Conservation (phyloP, 2,329 filamentous ascomycete genomes). For the Chalaropsis ovoidea region DNA sequence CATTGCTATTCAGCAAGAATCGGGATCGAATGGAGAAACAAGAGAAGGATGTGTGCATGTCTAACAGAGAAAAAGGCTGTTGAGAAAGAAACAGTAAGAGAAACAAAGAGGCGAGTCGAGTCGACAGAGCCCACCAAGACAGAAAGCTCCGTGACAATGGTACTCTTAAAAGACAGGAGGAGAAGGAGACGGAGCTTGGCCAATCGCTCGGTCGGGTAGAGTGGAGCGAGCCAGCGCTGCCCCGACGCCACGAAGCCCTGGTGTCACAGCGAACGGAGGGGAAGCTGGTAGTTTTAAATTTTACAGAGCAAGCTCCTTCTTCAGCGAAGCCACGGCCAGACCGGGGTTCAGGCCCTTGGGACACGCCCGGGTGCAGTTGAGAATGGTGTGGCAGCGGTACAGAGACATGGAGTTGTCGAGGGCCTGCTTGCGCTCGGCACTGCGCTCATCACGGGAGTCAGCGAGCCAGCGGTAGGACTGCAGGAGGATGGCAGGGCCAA, state of each 20-base stretch:
- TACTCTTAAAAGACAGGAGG: neutral
- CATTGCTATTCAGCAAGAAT: conserved; percentile 9
- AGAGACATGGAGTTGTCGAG: conserved; percentile 98
- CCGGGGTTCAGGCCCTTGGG: conserved; percentile 97
- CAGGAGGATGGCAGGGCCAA: conserved; percentile 89
- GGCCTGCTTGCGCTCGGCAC: conserved; percentile 73
- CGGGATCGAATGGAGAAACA: neutral
- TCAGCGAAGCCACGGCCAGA: conserved; percentile 91
- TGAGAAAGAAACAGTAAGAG: conserved; percentile 1
- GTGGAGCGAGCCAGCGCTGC: neutral
- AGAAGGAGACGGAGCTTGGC: neutral
- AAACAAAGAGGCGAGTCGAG: neutral
- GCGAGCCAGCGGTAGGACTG: conserved; percentile 97
- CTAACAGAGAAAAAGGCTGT: conserved; percentile 8
- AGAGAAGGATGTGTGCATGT: conserved; percentile 2
- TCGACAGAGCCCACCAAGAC: neutral
- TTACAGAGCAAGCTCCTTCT: conserved; percentile 74
- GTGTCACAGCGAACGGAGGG: conserved; percentile 32
- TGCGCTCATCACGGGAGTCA: conserved; percentile 89
- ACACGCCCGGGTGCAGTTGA: conserved; percentile 96
- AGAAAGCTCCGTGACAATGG: neutral
- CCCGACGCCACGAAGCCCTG: neutral
- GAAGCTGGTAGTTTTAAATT: neutral
- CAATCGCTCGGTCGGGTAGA: neutral
- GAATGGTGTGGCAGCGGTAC: conserved; percentile 97